These are phyloP conservation scores for Diplotaxis tenuifolia DNA, from an alignment of 345 rosid genomes.

Conservation along the genomic window DNA sequence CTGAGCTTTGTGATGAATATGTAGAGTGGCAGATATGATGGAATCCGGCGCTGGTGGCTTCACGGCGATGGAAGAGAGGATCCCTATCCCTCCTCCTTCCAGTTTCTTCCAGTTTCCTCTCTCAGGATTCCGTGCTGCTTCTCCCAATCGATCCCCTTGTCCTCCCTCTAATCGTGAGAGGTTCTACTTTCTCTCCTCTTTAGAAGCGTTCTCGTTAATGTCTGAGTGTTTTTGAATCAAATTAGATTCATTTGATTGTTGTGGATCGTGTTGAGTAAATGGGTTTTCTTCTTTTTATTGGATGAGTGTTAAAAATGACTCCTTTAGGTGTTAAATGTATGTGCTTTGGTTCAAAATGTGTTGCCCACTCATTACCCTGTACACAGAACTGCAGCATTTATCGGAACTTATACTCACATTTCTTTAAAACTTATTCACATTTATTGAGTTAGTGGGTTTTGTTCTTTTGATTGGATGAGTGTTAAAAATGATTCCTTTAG, in stretches of 20 bases:
- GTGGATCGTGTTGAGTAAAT: slow-evolving; percentile 16
- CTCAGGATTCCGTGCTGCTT: slow-evolving; percentile 74
- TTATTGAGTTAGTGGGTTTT: slow-evolving; percentile 3
- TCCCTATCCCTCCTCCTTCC: slow-evolving; percentile 47
- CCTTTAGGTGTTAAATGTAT: not conserved
- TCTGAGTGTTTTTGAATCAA: slow-evolving; percentile 5
- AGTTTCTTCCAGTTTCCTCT: slow-evolving; percentile 88
- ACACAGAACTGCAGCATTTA: not conserved
- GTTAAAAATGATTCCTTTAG: not conserved
- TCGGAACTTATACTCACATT: not conserved
- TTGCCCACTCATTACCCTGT: not conserved
- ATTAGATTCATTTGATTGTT: too few relatives aligned
- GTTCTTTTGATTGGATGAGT: not conserved
- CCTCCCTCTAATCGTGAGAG: slow-evolving; percentile 75
- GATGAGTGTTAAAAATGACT: too few relatives aligned
- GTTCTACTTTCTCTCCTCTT: slow-evolving; percentile 31
- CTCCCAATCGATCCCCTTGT: slow-evolving; percentile 77
- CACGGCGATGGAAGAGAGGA: slow-evolving; percentile 77
- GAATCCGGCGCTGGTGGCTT: slow-evolving; percentile 31
- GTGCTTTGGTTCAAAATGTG: not conserved
- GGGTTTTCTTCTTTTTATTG: not conserved
- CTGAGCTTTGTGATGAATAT: slow-evolving; percentile 4
- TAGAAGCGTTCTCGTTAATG: not conserved
- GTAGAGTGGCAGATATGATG: slow-evolving; percentile 15
- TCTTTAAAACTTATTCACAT: not conserved